Evolutionary conservation across 768 basidiomycete species (phyloP).

Genomic region (Neoboletus subvelutipes): DNA sequence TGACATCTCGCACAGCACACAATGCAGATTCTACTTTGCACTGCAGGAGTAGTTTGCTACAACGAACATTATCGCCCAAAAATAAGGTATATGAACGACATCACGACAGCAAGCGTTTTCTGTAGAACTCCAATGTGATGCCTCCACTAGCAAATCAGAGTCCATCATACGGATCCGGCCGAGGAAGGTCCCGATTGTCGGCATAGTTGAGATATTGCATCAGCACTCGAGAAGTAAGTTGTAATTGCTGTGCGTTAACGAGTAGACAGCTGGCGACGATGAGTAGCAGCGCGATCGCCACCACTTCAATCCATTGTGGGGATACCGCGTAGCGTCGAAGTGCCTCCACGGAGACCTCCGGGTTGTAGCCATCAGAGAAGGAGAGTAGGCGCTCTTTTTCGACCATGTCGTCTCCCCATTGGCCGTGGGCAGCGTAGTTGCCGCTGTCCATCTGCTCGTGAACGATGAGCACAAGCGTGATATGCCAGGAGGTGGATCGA

Average conservation of each 20-base stretch:
- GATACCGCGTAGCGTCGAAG: neutral
- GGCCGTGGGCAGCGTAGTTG: constrained; percentile 10
- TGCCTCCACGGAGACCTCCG: neutral
- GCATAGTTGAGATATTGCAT: constrained; percentile 18
- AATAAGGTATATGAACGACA: neutral
- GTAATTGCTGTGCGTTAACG: constrained; percentile 16
- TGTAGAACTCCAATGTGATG: neutral
- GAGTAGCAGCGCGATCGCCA: constrained; percentile 20
- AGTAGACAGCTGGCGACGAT: constrained; percentile 26
- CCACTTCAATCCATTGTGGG: constrained; percentile 13
- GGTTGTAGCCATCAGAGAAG: neutral
- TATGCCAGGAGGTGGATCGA: neutral
- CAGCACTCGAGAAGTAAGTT: constrained; percentile 15
- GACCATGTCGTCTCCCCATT: constrained; percentile 11
- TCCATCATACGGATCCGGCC: constrained; percentile 32
- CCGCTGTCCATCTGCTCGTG: constrained; percentile 18
- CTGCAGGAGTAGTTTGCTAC: neutral
- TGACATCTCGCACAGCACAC: neutral
- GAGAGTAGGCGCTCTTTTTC: constrained; percentile 19
- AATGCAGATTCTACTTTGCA: neutral
- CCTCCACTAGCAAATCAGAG: constrained; percentile 14
- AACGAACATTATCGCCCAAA: neutral
- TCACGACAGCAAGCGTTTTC: neutral
- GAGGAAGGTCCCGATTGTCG: constrained; percentile 30
- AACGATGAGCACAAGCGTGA: neutral